Base-by-base conservation (phyloP, 176 grass and related monocot species). In the Pontederia paniculata region DNA sequence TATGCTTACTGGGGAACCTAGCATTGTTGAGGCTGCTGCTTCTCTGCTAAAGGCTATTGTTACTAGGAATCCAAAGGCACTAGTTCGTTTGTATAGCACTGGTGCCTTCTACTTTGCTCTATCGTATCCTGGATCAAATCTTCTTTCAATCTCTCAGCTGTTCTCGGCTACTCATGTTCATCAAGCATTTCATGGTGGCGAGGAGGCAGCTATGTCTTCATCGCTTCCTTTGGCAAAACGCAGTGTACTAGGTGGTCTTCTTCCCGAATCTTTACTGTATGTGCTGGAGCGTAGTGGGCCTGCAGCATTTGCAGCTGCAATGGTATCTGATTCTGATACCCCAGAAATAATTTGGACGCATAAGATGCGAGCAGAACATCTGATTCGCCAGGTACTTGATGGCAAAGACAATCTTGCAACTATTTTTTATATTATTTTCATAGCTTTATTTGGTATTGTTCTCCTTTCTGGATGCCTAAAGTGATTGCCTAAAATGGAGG, bases 331-430 rank as follows among this genome's bases (percentile, higher is more conserved):
- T 91, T 98, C 87, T 72, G 93, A 98, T 52, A 84, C 93, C 44
- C 93, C 93, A 77, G 93, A 98, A 71, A 91, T 98, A 54, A 98
- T 98, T 70, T 98, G 93, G 93, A 98, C 93, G 15, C 93, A 98
- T 73, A 98, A 98, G 72, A 98, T 98, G 93, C 66, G 93, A 47
- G 93, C 87, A 60, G 93, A 98, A 74, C 77, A 98, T 79, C 83
- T 98, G 65, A 98, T 98, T 64, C 66, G 76, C 48, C 93, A 98
- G 87, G 91, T 97, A 71, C 8, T 54, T 63, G 57, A 44, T 45
- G 12, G 6, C 59, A 54, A 57, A 72, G 12, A 12, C 13, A 12
- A 10, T 54, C 10, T 67, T 67, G 9, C 42, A 19, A 49, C 21
- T 19, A 1, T 1, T 13, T 66, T 9, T 42, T 53, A 20, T 53